These are phyloP conservation scores for Halenospora varia DNA, from an alignment of 495 filamentous ascomycete species.

Conservation along the genomic window DNA sequence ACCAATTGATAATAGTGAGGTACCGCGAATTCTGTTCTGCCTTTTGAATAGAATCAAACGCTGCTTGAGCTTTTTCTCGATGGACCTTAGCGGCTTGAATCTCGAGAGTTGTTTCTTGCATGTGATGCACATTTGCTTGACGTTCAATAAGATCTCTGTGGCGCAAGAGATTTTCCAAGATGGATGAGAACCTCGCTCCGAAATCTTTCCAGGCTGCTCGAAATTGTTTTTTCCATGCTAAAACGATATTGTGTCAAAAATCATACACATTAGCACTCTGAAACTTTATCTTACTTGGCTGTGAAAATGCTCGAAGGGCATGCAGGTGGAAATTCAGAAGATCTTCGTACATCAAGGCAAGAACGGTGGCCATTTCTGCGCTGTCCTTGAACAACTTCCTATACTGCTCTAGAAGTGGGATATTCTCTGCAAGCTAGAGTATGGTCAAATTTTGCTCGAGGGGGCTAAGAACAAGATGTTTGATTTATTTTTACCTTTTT, in stretches of 20 bases:
- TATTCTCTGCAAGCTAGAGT: constrained; percentile 34
- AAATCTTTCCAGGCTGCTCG: constrained; percentile 38
- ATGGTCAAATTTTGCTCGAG: too few species aligned
- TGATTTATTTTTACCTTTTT: too few species aligned
- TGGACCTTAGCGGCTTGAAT: background rate
- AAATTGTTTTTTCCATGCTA: constrained; percentile 33
- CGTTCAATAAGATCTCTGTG: constrained; percentile 36
- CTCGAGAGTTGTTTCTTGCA: constrained; percentile 21
- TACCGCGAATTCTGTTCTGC: constrained; percentile 17
- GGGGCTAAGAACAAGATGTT: too few species aligned
- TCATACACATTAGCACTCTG: background rate
- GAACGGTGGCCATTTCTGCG: constrained; percentile 26
- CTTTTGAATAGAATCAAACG: constrained; percentile 10
- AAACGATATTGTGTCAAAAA: background rate
- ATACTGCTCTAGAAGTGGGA: constrained; percentile 34
- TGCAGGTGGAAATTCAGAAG: constrained; percentile 34
- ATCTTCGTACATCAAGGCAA: constrained; percentile 38
- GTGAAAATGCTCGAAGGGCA: background rate
- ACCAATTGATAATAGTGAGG: constrained; percentile 26
- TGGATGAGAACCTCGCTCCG: constrained; percentile 26
- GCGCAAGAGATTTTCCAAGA: constrained; percentile 31
- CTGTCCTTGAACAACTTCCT: constrained; percentile 25
- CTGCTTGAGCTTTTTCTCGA: constrained; percentile 3
- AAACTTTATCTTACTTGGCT: background rate
- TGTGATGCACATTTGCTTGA: constrained; percentile 24